Percentiles rank a stretch among this genome's conserved stretches.
phyloP scores from a whole-genome alignment of 2,329 filamentous ascomycete species.

The Pseudohalonectria lignicola region DNA sequence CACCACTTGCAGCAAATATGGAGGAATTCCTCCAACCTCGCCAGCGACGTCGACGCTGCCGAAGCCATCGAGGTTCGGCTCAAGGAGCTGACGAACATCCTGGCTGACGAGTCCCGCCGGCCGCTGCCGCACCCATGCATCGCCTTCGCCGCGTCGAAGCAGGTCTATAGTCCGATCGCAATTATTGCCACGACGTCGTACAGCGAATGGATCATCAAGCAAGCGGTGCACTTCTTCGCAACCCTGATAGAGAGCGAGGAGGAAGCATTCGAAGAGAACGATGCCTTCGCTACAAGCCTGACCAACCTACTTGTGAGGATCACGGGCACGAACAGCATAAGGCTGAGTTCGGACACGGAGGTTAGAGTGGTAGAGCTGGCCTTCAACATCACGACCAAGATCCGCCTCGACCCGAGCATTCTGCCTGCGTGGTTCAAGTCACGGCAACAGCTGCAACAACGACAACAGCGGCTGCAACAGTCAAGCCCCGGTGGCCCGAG shows the following conservation, averaged over 20 bases:
- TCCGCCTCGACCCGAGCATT: constrained; percentile 77
- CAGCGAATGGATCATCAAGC: constrained; percentile 76
- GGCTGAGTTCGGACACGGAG: constrained; percentile 72
- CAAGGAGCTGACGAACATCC: constrained; percentile 56
- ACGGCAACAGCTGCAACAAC: constrained; percentile 19
- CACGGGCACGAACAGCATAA: constrained; percentile 60
- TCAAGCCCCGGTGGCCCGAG: constrained; percentile 12
- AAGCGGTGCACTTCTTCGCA: constrained; percentile 78
- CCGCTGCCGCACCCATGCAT: constrained; percentile 89
- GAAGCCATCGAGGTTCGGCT: constrained; percentile 52
- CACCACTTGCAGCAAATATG: constrained; percentile 49
- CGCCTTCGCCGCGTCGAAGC: constrained; percentile 71
- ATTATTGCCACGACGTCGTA: constrained; percentile 80
- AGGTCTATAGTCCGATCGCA: constrained; percentile 81
- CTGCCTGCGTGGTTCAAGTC: constrained; percentile 85
- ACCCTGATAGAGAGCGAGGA: constrained; percentile 93
- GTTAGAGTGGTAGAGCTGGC: constrained; percentile 82
- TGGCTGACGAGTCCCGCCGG: constrained; percentile 80
- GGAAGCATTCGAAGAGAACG: constrained; percentile 84
- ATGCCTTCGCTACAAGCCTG: constrained; percentile 73
- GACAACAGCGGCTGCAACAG: constrained; percentile 5
- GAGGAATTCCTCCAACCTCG: constrained; percentile 49
- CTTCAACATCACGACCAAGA: constrained; percentile 95
- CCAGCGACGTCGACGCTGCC: constrained; percentile 48
- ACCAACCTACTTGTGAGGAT: constrained; percentile 79